phyloP scores from a whole-genome alignment of 192 early-diverging fungal species.

The Pecoramyces ruminantium region DNA sequence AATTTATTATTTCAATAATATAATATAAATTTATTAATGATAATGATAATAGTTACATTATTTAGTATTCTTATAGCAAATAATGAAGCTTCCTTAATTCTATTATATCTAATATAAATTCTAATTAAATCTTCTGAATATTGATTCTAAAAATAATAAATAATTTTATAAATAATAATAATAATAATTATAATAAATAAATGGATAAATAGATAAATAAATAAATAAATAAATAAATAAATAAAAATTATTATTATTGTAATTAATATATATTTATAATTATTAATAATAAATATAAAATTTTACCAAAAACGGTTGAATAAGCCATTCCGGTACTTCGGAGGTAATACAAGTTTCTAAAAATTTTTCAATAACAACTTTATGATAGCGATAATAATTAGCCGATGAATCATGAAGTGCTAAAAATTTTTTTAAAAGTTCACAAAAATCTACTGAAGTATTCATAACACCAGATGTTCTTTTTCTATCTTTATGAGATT shows the following conservation, averaged over 20 bases:
- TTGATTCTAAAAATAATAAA: not conserved
- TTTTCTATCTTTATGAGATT: not conserved
- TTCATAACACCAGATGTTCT: not conserved
- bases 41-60: not conserved
- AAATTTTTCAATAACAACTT: not conserved
- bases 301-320: not conserved
- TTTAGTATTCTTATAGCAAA: not conserved
- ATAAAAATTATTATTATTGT: too few species aligned
- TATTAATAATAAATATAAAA: not conserved
- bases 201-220: not conserved
- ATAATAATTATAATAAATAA: not conserved
- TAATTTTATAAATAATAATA: not conserved
- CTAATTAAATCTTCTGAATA: not conserved
- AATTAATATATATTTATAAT: too few species aligned
- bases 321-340: not conserved
- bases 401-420: not conserved
- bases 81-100: not conserved
- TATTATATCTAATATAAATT: not conserved
- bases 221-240: not conserved
- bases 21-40: too few species aligned
- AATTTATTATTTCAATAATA: too few species aligned
- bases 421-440: not conserved
- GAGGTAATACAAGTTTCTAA: not conserved
- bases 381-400: not conserved
- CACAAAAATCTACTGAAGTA: not conserved